Percentiles rank a stretch among this genome's conserved stretches.
These are phyloP conservation scores for Fusarium globosum DNA, from an alignment of 2,329 filamentous ascomycete species.

Conservation along the genomic window DNA sequence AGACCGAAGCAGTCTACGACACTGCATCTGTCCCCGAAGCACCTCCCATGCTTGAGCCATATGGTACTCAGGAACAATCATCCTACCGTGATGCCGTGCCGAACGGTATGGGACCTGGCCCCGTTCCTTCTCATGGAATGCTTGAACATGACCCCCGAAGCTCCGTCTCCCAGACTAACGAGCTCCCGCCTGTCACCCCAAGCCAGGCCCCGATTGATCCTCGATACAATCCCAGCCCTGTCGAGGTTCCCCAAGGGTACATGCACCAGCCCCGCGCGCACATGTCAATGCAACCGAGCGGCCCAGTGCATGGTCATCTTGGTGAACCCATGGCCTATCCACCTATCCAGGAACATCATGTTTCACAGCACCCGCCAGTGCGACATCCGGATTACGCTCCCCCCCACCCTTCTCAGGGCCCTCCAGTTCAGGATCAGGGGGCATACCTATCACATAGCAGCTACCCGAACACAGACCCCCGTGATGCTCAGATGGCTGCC, in stretches of 20 bases:
- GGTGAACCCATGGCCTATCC: slow-evolving; percentile 42
- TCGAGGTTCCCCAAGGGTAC: slow-evolving; percentile 43
- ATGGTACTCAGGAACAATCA: slow-evolving; percentile 16
- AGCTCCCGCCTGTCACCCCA: slow-evolving; percentile 36
- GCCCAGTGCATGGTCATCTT: slow-evolving; percentile 39
- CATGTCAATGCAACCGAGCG: slow-evolving; percentile 40
- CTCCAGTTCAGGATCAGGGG: slow-evolving; percentile 39
- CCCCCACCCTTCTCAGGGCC: slow-evolving; percentile 40
- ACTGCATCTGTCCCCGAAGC: slow-evolving; percentile 13
- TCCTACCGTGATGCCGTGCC: slow-evolving; percentile 15
- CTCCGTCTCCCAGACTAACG: slow-evolving; percentile 40
- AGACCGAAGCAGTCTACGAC: slow-evolving; percentile 5
- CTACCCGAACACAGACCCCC: slow-evolving; percentile 46
- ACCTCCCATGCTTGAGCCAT: slow-evolving; percentile 12
- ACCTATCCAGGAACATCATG: slow-evolving; percentile 42
- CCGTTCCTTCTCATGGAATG: slow-evolving; percentile 15
- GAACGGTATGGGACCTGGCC: slow-evolving; percentile 12
- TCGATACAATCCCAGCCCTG: slow-evolving; percentile 35
- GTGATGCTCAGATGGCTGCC: slow-evolving; percentile 46
- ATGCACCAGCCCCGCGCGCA: slow-evolving; percentile 43
- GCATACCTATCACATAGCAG: slow-evolving; percentile 46
- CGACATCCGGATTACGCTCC: slow-evolving; percentile 46
- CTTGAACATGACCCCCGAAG: slow-evolving; percentile 37
- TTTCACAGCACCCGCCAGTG: slow-evolving; percentile 42
- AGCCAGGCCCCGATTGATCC: slow-evolving; percentile 40